Evolutionary conservation across 768 basidiomycete species (phyloP), one percentile per base, ranked within the genome.

Genomic region (Xerocomus potaroensis): DNA sequence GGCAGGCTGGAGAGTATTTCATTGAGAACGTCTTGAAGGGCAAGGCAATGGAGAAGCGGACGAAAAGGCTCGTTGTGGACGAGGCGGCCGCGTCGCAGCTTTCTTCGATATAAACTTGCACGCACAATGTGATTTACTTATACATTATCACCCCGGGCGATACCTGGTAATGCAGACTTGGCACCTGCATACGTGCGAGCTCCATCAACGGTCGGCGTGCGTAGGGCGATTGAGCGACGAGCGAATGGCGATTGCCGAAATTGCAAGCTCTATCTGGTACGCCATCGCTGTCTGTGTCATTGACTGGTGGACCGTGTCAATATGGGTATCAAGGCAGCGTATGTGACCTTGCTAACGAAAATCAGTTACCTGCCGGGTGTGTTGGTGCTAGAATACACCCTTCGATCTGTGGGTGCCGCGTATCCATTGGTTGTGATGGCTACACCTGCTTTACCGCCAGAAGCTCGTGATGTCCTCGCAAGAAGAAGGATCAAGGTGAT

Each of bases 1-100:
- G 45, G 23, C 48, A 95, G 92, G 93, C 93, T n/a, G 93, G 93
- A 21, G 93, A 97, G 63, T 95, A 80, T 64, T 97, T 86, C 69
- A 90, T 97, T 31, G 91, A 93, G 68, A 95, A 94, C 58, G 86
- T 95, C 4, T 68, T 92, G 49, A 79, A 77, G 51, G 79, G 79
- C 10, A 86, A 81, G 60, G 74, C 66, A 5, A 59, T 54, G 9
- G 71, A 76, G 56, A 76, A 69, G 50, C 69, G 67, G 51, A 50
- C 70, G 4, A 60, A 64, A 49, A 63, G 56, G 8, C 55, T 74
- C 12, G 43, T 70, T 18, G 53, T 61, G 4, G 54, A 64, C 40
- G 56, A 58, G 23, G 31, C 19, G n/a, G 36, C 19, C 5, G 35
- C 43, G 16, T 29, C 43, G 27, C 54, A 21, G 24, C 55, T 35